Conservation (phyloP, 768 basidiomycete species). For the Rhizopogon vesiculosus region DNA sequence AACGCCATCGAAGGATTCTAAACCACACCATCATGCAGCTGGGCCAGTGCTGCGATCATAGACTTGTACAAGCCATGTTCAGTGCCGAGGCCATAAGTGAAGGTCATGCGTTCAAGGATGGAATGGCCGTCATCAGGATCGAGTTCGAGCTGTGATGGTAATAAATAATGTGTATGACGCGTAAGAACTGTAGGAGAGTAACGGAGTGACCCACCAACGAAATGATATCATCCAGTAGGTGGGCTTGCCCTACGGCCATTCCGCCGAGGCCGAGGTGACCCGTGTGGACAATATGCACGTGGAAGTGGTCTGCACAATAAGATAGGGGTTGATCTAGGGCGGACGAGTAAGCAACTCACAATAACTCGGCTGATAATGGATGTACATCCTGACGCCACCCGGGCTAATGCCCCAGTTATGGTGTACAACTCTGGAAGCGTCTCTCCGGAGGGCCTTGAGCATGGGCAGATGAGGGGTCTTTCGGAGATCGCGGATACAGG, state of each 20-base stretch:
- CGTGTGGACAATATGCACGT: constrained; percentile 86
- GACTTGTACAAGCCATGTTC: constrained; percentile 65
- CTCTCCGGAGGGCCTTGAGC: constrained; percentile 57
- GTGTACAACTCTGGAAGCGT: constrained; percentile 47
- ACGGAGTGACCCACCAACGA: constrained; percentile 51
- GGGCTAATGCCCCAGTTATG: constrained; percentile 62
- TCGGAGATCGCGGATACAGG: constrained; percentile 70
- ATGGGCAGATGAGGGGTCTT: constrained; percentile 54
- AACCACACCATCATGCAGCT: not conserved
- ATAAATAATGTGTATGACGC: not conserved
- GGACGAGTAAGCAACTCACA: constrained; percentile 47
- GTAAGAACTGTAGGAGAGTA: too few relatives aligned
- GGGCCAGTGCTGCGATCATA: constrained; percentile 35
- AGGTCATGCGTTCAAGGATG: constrained; percentile 65
- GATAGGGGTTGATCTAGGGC: not conserved
- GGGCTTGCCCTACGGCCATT: constrained; percentile 86
- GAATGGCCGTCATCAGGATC: constrained; percentile 32
- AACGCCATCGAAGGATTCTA: not conserved
- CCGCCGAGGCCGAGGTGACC: constrained; percentile 55
- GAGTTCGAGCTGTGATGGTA: not conserved
- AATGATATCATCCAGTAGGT: constrained; percentile 90
- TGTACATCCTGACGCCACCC: constrained; percentile 69
- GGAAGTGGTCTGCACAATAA: constrained; percentile 74
- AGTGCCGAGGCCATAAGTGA: constrained; percentile 81
- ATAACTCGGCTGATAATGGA: constrained; percentile 96